Percentiles rank a stretch among this genome's conserved stretches.
Conservation (phyloP, 176 grass and related monocot genomes). For the Secale cereale region DNA sequence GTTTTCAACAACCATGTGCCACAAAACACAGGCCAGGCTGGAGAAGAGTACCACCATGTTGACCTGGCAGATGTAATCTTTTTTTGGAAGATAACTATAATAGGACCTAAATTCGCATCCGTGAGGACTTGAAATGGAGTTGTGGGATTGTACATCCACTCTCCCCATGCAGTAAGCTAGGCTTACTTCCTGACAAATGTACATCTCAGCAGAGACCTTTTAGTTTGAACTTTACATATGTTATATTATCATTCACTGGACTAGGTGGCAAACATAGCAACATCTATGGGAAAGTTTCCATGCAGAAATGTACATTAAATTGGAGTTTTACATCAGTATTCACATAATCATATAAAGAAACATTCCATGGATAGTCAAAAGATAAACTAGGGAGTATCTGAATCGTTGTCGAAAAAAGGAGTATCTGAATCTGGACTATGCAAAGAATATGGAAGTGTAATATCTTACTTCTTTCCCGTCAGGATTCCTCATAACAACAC, state of each 20-base stretch:
- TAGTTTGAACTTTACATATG: background rate
- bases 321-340: background rate
- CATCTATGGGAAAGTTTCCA: conserved; percentile 3
- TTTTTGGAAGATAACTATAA: background rate
- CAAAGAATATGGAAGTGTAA: conserved; percentile 3
- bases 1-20: background rate
- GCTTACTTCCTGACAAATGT: background rate
- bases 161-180: background rate
- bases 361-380: background rate
- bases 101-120: background rate
- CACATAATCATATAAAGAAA: background rate
- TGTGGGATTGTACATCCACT: background rate
- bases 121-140: background rate
- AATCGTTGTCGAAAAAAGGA: background rate
- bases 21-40: background rate
- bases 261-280: background rate
- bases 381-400: background rate
- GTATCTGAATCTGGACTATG: conserved; percentile 18
- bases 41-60: conserved; percentile 6
- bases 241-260: background rate
- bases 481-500: conserved; percentile 97
- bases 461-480: conserved; percentile 90
- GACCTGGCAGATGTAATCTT: background rate
- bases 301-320: background rate
- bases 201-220: background rate